phyloP scores from a whole-genome alignment of 73 alveolate species.

The Paramecium biaurelia region DNA sequence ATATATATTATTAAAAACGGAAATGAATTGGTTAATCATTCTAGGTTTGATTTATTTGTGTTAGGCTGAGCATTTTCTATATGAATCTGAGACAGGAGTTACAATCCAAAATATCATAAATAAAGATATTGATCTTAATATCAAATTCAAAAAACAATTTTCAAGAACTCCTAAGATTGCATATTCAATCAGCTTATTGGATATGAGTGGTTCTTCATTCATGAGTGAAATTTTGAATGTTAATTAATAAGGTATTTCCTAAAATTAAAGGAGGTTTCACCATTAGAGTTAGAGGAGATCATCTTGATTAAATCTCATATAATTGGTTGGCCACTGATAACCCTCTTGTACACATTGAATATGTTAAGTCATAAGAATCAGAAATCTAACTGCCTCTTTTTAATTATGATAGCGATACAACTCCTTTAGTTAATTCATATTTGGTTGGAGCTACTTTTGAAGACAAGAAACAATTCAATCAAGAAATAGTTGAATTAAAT shows the following conservation, averaged over 20 bases:
- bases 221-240: conserved; percentile 35
- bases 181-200: background rate
- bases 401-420: background rate
- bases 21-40: background rate
- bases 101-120: background rate
- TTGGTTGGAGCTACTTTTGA: conserved; percentile 10
- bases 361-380: conserved; percentile 22
- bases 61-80: conserved; percentile 8
- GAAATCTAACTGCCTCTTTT: background rate
- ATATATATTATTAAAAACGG: background rate
- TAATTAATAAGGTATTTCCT: background rate
- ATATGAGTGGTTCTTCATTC: conserved; percentile 8
- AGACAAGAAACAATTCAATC: background rate
- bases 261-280: background rate
- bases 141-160: conserved; percentile 25
- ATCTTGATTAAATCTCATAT: conserved; percentile 3
- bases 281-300: conserved; percentile 21
- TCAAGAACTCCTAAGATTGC: conserved; percentile 16
- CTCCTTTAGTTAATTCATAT: background rate
- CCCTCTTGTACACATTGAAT: conserved; percentile 6
- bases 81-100: conserved; percentile 23
- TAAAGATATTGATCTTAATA: conserved; percentile 9
- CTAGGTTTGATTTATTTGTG: background rate
- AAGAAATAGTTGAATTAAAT: conserved; percentile 4
- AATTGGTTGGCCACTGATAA: conserved; percentile 56